Evolutionary conservation across 345 rosid genomes (phyloP), one percentile per base, ranked within the genome.

Genomic region (Eucalyptus curtisii): DNA sequence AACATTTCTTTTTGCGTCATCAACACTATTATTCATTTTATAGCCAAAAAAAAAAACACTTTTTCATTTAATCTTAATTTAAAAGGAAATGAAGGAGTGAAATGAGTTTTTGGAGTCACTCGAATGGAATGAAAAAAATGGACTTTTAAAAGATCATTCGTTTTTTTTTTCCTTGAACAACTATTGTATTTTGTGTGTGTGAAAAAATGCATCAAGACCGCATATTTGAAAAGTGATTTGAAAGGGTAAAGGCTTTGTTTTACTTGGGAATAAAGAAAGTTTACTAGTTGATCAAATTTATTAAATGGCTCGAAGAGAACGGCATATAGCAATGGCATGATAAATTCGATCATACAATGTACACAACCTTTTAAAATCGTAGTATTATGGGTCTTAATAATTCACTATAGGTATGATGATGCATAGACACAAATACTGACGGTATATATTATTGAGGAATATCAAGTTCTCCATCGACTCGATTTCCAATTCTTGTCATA

Each of bases 41-140:
- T 19, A 57, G 4, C 64, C 2, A 44, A 44, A 44, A 44, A 44
- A 3, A 50, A 2, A 52, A 52, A 3, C 10, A 0, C 25, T 0
- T 52, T 20, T 52, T 52, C 57, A 52, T 52, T 52, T 52, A 8
- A 61, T n/a, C 76, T 66, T 66, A 66, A 15, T 66, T 4, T n/a
- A 15, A n/a, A 66, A 14, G 76, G 40, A 66, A 66, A 66, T 66
- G 10, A 14, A 66, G 11, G 40, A n/a, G 22, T n/a, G 37, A 33
- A 66, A 30, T 66, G 40, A n/a, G 76, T n/a, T 66, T 66, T n/a
- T n/a, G 76, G 17, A 0, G 40, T 64, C 37, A n/a, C 37, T 64
- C 19, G 20, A n/a, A 31, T n/a, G 9, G 76, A 66, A 66, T n/a
- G 33, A 20, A 33, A 66, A 30, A 7, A n/a, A 4, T 64, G 37